Evolutionary conservation across 352 stramenopile species (phyloP), one percentile per base, ranked within the genome.

Genomic region (Pythium biforme): DNA sequence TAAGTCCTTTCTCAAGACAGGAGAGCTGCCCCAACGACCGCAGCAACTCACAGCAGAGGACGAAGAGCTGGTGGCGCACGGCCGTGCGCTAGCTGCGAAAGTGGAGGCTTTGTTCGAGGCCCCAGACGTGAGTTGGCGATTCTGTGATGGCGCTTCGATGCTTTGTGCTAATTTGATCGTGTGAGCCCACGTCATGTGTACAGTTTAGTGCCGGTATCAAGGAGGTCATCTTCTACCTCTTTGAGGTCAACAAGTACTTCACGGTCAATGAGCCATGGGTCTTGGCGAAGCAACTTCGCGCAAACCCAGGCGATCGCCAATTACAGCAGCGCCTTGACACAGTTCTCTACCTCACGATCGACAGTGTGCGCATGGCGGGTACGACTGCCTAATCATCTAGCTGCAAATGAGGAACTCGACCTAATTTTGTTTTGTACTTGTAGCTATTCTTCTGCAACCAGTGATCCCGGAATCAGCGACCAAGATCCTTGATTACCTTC

Each of bases 241-340:
- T 92, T 54, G 83, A 94, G 59, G 77, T 94, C 34, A 94, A 94
- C 53, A 75, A 78, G 72, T 89, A 92, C 66, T 94, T 94, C 52
- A 87, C 85, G 4, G 68, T 76, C 3, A 87, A 89, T 64, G 83
- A 92, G 29, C 85, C 85, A 55, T 94, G 85, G 83, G 72, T 90
- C 45, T 58, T 92, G 10, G 77, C 73, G n/a, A 92, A 92, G 69
- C 64, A 73, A 11, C 71, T 92, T 4, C 74, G 80, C 11, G 55
- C 62, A 5, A 31, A 70, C 12, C 62, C 83, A 17, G 29, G 68
- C 29, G 72, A 74, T 20, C 64, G 55, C 0, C 63, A 70, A 0
- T 69, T 73, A 12, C 71, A 74, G 57, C 47, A 77, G 55, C 79
- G 84, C 19, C 56, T 94, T 12, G 66, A 89, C 63, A 89, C 76